These are phyloP conservation scores for Adansonia rubrostipa DNA, from an alignment of 441 rosid species.

Conservation along the genomic window DNA sequence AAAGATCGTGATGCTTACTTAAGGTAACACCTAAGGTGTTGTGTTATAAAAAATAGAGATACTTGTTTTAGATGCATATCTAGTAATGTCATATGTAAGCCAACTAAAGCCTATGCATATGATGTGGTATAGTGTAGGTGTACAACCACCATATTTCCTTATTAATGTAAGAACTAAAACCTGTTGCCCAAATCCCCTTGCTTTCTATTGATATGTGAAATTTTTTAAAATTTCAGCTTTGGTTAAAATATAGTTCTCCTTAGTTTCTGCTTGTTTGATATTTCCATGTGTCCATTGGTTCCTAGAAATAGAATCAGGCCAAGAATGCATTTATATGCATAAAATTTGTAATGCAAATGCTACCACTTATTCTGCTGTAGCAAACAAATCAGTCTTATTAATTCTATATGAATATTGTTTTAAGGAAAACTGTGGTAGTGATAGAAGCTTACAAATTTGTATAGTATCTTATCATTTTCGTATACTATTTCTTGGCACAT, in stretches of 20 bases:
- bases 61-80: not conserved
- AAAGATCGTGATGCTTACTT: not conserved
- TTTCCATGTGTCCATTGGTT: not conserved
- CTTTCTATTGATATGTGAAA: not conserved
- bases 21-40: not conserved
- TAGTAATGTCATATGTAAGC: not conserved
- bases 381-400: not conserved
- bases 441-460: not conserved
- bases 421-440: not conserved
- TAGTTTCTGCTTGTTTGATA: not conserved
- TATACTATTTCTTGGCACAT: slow-evolving; percentile 16
- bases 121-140: not conserved
- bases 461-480: not conserved
- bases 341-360: not conserved
- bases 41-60: not conserved
- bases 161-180: not conserved
- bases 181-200: not conserved
- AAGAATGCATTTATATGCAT: not conserved
- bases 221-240: not conserved
- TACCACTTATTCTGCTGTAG: not conserved
- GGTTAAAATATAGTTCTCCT: not conserved
- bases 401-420: not conserved
- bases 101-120: not conserved
- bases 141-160: not conserved
- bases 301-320: not conserved